Conservation (phyloP, 73 alveolate genomes). For the Paramecium caudatum region DNA sequence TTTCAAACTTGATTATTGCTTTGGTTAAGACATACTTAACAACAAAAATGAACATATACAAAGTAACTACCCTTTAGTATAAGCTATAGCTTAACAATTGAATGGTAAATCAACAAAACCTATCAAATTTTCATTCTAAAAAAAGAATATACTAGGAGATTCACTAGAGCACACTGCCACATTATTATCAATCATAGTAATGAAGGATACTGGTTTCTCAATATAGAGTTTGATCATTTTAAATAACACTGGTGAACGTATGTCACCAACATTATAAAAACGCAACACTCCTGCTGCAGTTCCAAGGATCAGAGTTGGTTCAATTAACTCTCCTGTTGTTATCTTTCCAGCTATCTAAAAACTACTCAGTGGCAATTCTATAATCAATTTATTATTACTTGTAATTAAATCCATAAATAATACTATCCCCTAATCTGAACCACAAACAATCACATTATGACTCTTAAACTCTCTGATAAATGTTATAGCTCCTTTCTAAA, state of each 20-base stretch:
- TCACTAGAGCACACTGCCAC: conserved; percentile 33
- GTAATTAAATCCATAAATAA: conserved; percentile 65
- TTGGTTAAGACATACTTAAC: neutral
- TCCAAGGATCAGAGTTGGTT: conserved; percentile 12
- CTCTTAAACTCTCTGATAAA: conserved; percentile 68
- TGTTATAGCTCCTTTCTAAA: conserved; percentile 51
- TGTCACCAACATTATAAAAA: conserved; percentile 66
- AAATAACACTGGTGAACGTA: conserved; percentile 33
- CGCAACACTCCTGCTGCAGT: conserved; percentile 61
- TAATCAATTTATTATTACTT: neutral
- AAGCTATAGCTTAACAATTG: conserved; percentile 28
- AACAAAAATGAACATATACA: conserved; percentile 38
- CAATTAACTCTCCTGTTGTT: conserved; percentile 1
- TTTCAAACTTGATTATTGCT: conserved; percentile 32
- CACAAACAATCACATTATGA: conserved; percentile 63
- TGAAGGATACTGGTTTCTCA: neutral
- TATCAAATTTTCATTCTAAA: conserved; percentile 41
- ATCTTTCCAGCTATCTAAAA: conserved; percentile 27
- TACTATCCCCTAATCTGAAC: conserved; percentile 50
- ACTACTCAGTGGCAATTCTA: conserved; percentile 19
- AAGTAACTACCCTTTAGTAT: neutral
- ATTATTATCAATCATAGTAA: conserved; percentile 5
- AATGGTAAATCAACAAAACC: conserved; percentile 60
- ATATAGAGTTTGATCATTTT: conserved; percentile 51
- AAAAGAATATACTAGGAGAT: conserved; percentile 30